Evolutionary conservation across 352 stramenopile genomes (phyloP), one percentile per base, ranked within the genome.

Genomic region (Plasmopara viticola): DNA sequence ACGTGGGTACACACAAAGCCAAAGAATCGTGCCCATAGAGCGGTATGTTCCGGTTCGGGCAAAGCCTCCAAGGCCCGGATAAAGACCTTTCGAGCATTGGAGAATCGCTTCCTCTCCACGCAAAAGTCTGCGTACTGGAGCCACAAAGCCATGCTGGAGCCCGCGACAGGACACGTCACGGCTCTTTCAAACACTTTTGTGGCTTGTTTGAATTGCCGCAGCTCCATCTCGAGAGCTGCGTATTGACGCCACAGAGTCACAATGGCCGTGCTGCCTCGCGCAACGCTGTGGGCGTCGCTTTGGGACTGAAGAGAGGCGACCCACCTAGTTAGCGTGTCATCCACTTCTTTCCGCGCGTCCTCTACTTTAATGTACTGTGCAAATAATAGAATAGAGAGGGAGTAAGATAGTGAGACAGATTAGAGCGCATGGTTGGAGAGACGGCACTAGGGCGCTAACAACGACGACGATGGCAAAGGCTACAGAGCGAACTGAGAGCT

Each of bases 201-300:
- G 37, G 80, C 78, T 60, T 90, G 80, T 52, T 90, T 90, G 56
- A 90, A 90, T 67, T 90, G 80, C 10, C 80, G 75, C 47, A 90
- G 56, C 31, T 85, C 80, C 42, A 88, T 84, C 64, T 90, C 80
- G 40, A 90, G 62, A 46, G 71, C 72, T n/a, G 78, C 77, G 56
- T 88, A 90, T n/a, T 62, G 49, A 4, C 65, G 43, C 71, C 74
- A 90, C 8, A 76, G 47, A 9, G 64, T 59, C 18, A 84, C 62
- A 9, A 88, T 64, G 38, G 45, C 57, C 6, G 29, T 59, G 58
- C 31, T 70, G 64, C 34, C 51, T 53, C 15, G 44, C 5, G 44
- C 60, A 9, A 3, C 37, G n/a, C 14, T 53, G 42, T 14, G 43
- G 10, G 44, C 34, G 29, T 72, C 51, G 13, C 25, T 51, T 42